These are phyloP conservation scores for Fusarium sp. DNA, from an alignment of 2,329 filamentous ascomycete species.

Conservation along the genomic window DNA sequence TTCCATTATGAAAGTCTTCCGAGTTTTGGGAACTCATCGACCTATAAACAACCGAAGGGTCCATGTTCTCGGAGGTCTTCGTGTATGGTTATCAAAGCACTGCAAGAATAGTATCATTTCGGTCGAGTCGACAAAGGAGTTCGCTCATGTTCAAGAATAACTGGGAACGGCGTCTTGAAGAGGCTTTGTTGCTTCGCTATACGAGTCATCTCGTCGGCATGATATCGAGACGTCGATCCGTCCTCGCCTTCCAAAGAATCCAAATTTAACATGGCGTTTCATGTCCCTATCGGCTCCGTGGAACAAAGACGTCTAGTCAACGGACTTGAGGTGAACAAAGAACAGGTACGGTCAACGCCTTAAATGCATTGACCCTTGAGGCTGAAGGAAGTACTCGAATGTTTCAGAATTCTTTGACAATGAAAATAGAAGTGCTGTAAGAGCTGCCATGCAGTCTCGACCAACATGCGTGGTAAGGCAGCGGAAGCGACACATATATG, in stretches of 20 bases:
- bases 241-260: not conserved
- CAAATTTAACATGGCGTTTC: not conserved
- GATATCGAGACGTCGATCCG: not conserved
- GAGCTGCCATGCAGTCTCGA: not conserved
- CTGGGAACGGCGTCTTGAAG: not conserved
- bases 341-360: not conserved
- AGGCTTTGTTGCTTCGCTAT: constrained; percentile 15
- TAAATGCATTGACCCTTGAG: constrained; percentile 12
- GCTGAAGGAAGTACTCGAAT: not conserved
- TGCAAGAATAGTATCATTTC: constrained; percentile 25
- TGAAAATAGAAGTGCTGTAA: constrained; percentile 25
- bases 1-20: constrained; percentile 3
- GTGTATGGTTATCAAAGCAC: not conserved
- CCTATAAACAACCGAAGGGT: constrained; percentile 10
- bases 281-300: constrained; percentile 2
- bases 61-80: not conserved
- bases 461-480: constrained; percentile 10
- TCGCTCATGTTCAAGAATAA: not conserved
- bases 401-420: constrained; percentile 27
- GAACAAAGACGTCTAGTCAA: constrained; percentile 18
- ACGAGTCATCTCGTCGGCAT: constrained; percentile 1
- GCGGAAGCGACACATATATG: constrained; percentile 40
- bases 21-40: not conserved
- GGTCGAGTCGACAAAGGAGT: constrained; percentile 25
- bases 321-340: constrained; percentile 20